Base-by-base conservation (phyloP, 2,329 filamentous ascomycete species). In the Camillea tinctor region DNA sequence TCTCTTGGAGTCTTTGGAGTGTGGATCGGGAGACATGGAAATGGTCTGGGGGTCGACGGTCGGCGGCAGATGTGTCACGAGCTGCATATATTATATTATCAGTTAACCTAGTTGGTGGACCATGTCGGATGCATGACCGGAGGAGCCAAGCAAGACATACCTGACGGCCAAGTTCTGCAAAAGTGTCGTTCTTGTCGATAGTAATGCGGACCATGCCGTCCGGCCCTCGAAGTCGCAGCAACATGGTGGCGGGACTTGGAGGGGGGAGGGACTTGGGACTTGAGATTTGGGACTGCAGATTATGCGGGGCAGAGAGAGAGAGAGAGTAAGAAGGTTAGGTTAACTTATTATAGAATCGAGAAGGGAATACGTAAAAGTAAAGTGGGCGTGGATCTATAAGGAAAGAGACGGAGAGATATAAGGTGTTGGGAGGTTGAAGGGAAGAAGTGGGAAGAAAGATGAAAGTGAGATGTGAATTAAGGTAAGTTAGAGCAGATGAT, bases 121-220 rank as follows among this genome's bases (percentile, higher is more conserved):
- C 20, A n/a, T n/a, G n/a, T 13, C 21, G 6, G 4, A 9, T 30
- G 21, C 36, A 24, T 19, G 23, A 22, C 36, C 19, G 17, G 19
- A 55, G 17, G 20, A 50, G 9, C 17, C 8, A 26, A 50, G 9
- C 17, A 8, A 26, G 50, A 23, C 71, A 56, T 73, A 87, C 85
- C 77, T 82, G 77, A 23, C 78, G 73, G 30, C 81, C 83, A 50
- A 89, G 77, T n/a, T 85, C 78, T 50, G 78, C 80, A 74, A 98
- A 97, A 0, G 88, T 88, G 64, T 91, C 88, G 50, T 84, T 82
- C 55, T 88, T 85, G 68, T 93, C 88, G 67, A 96, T 85, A 55
- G 83, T 91, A 70, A 98, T 81, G 68, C 95, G 90, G 76, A 93
- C 89, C 82, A 95, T 95, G 79, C 95, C 95, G 79, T 97, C 93